A percentile compares a stretch with the other conserved stretches of the same genome.
phyloP scores from a whole-genome alignment of 495 filamentous ascomycete species.

The Trichoderma erinaceum region DNA sequence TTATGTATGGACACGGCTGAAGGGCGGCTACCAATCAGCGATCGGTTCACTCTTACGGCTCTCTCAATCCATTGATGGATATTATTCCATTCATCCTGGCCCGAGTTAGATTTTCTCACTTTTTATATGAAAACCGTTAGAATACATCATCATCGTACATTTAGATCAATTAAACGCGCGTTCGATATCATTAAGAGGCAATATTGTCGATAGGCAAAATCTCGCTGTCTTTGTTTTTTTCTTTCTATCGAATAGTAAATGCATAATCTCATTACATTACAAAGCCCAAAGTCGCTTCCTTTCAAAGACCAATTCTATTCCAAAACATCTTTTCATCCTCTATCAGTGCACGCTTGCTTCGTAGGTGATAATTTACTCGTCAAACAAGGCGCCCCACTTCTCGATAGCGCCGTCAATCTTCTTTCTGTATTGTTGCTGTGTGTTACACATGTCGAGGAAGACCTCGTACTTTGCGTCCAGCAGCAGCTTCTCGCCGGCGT shows the following conservation, averaged over 20 bases:
- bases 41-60: neutral
- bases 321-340: no score
- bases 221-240: neutral
- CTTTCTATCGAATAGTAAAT: neutral
- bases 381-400: constrained; percentile 35
- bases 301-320: no score
- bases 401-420: constrained; percentile 58
- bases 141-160: no score
- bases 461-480: constrained; percentile 79
- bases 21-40: neutral
- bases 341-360: neutral
- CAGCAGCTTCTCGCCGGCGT: constrained; percentile 68
- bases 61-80: neutral
- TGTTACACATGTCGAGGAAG: constrained; percentile 70
- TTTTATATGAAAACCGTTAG: neutral
- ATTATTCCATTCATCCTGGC: neutral
- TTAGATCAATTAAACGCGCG: no score
- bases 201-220: neutral
- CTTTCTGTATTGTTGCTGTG: constrained; percentile 65
- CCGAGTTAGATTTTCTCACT: neutral
- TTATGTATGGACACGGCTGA: neutral
- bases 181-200: neutral
- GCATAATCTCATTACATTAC: constrained; percentile 12
- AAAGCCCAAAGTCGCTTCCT: neutral
- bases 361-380: neutral